These are phyloP conservation scores for Dalbergia oliveri DNA, from an alignment of 306 rosid genomes.

Conservation along the genomic window DNA sequence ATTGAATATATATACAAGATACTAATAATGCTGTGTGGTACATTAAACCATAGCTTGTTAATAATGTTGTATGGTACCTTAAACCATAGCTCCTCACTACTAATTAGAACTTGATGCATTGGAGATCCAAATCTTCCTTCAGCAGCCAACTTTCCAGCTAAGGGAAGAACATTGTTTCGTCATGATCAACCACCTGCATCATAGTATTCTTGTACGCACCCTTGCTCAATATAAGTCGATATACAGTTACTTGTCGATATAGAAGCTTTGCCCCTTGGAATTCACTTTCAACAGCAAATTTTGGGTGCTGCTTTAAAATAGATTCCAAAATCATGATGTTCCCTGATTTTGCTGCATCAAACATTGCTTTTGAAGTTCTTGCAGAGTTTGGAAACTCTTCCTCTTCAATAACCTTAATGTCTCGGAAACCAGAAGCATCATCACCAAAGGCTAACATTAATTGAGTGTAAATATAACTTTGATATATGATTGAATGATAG, in stretches of 20 bases:
- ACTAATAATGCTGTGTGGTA: no score
- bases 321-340: not conserved
- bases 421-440: not conserved
- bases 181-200: not conserved
- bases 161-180: slow-evolving; percentile 13
- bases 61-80: not conserved
- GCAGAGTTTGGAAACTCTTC: not conserved
- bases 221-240: not conserved
- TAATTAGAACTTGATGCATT: not conserved
- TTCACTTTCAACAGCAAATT: not conserved
- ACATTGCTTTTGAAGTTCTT: not conserved
- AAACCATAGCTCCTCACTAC: not conserved
- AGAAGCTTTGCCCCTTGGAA: not conserved
- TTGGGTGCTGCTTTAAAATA: not conserved
- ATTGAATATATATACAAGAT: not conserved
- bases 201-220: not conserved
- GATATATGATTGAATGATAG: no score
- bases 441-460: not conserved
- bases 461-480: not conserved
- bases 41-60: no score
- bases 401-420: not conserved
- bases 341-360: not conserved
- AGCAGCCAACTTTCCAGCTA: not conserved
- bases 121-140: not conserved
- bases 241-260: not conserved